Percentiles rank a stretch among this genome's conserved stretches.
phyloP scores from a whole-genome alignment of 169 alveolate genomes.

The Eimeria praecox region DNA sequence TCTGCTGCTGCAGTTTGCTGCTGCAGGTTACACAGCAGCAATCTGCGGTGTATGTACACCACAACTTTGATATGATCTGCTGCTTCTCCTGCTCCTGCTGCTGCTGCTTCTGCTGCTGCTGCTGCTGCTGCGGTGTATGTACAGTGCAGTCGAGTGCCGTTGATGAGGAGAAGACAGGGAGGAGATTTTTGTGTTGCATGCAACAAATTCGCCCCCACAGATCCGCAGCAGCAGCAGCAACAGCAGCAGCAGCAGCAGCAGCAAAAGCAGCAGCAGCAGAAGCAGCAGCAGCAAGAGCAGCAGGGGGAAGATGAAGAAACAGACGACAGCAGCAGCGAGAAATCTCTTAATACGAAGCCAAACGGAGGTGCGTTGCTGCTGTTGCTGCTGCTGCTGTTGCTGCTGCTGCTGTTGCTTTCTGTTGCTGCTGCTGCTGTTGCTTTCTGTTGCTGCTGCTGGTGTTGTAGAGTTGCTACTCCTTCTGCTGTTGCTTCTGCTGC shows the following conservation, averaged over 20 bases:
- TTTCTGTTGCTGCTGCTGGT: too few species aligned
- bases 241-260: slow-evolving; percentile 40
- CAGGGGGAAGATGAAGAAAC: not conserved
- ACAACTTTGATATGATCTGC: not conserved
- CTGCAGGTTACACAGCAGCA: slow-evolving; percentile 17
- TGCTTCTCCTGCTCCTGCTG: not conserved
- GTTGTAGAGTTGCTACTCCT: too few species aligned
- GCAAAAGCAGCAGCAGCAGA: not conserved
- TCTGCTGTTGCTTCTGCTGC: too few species aligned
- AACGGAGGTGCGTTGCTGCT: not conserved
- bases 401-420: not conserved
- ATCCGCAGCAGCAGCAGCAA: slow-evolving; percentile 1
- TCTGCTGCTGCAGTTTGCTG: not conserved
- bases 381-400: too few species aligned
- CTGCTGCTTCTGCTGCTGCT: not conserved
- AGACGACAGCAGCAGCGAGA: slow-evolving; percentile 9
- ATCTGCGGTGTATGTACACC: not conserved
- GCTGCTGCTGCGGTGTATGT: not conserved
- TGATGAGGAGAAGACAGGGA: not conserved
- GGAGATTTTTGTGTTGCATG: slow-evolving; percentile 3
- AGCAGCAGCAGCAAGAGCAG: not conserved
- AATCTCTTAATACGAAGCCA: not conserved
- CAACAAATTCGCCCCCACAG: not conserved
- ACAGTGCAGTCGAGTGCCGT: slow-evolving; percentile 1
- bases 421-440: not conserved